Conservation (phyloP, 768 basidiomycete genomes). For the Boletus sensibilis region DNA sequence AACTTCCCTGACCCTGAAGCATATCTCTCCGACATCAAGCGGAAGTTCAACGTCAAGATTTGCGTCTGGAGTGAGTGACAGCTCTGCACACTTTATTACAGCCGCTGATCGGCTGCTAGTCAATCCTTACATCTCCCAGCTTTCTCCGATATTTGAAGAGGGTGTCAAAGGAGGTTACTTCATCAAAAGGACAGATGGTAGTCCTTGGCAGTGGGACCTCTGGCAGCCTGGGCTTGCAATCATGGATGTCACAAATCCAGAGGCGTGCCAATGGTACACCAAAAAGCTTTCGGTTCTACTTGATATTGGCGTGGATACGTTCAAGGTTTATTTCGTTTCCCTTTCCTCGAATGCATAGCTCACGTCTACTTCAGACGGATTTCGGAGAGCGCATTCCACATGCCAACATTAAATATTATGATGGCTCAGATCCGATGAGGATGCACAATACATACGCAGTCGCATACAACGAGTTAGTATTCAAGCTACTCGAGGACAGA, state of each 20-base stretch:
- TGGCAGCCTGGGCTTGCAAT: conserved; percentile 66
- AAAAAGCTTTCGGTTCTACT: conserved; percentile 42
- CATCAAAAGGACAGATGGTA: conserved; percentile 65
- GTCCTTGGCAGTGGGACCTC: conserved; percentile 67
- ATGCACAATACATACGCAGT: conserved; percentile 75
- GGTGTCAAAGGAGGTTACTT: conserved; percentile 66
- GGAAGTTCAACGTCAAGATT: conserved; percentile 64
- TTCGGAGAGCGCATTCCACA: conserved; percentile 80
- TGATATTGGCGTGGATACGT: conserved; percentile 46
- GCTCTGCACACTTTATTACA: neutral
- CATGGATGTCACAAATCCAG: conserved; percentile 64
- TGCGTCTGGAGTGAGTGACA: conserved; percentile 62
- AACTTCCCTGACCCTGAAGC: conserved; percentile 72
- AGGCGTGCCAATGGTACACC: conserved; percentile 47
- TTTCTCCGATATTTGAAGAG: conserved; percentile 68
- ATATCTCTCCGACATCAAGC: conserved; percentile 59
- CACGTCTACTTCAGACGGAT: conserved; percentile 49
- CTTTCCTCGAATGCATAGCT: neutral
- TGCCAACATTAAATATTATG: conserved; percentile 56
- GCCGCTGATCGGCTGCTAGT: conserved; percentile 38
- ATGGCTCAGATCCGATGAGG: conserved; percentile 65
- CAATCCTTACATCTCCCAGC: conserved; percentile 73
- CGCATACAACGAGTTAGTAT: conserved; percentile 70
- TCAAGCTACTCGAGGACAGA: conserved; percentile 53
- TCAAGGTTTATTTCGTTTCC: conserved; percentile 43